Evolutionary conservation across 192 early-diverging fungal species (phyloP), one percentile per base, ranked within the genome.

Genomic region (Podochytrium sp.): DNA sequence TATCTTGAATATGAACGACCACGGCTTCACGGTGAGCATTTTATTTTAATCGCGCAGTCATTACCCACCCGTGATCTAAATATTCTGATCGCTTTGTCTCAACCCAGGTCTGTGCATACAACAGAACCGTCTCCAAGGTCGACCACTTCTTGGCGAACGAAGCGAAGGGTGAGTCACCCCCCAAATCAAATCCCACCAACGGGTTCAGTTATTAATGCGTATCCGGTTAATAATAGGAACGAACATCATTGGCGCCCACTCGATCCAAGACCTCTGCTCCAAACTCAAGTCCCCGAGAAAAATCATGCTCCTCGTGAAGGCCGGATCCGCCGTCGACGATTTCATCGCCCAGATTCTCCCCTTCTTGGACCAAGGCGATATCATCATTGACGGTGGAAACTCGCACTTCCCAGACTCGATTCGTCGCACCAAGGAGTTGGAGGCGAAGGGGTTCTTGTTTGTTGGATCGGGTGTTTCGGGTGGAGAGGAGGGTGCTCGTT

Each of bases 361-460:
- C 49, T 87, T 90, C 83, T 88, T 99, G 61, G 94, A 96, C 80
- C 63, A 87, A 75, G 85, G 83, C 6, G 97, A 99, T 80, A 95
- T 99, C 77, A 93, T 99, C 76, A 97, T 99, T 77, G 97, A 99
- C 79, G 97, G 97, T 76, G 97, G 97, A 69, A 99, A 99, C 91
- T 97, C 95, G 55, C 96, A 99, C 91, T 99, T 92, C 87, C 95
- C 95, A 60, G 97, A 99, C 79, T 90, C 92, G 67, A 92, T 95
- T 74, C 92, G 96, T 60, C 91, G 97, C 73, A 85, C 86, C 80
- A 93, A 95, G 83, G 85, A 96, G 37, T 84, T 97, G 75, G 91
- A 93, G 76, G 84, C 83, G 73, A 96, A 96, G 86, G 95, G 94
- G 69, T 87, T 97, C 78, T 82, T 95, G 65, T 99, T 96, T 86